Percentiles rank a stretch among this genome's conserved stretches.
Conservation (phyloP, 176 grass and related monocot species). For the Oryza australiensis region DNA sequence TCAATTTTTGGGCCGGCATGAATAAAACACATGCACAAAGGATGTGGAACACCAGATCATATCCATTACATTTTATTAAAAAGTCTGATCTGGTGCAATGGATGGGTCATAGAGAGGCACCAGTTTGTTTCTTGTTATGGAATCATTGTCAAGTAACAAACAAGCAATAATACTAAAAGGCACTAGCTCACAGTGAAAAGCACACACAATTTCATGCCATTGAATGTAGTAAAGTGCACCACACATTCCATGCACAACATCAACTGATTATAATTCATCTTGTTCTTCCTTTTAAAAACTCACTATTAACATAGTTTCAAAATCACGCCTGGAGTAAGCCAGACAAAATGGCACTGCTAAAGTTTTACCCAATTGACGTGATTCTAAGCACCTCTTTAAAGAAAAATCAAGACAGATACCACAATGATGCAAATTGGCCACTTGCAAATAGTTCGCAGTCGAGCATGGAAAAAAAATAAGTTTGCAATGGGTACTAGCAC, state of each 20-base stretch:
- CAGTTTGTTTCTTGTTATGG: not conserved
- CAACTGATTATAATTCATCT: not conserved
- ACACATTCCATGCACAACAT: not conserved
- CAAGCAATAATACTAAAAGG: constrained; percentile 9
- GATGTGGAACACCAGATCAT: not conserved
- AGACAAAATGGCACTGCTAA: constrained; percentile 13
- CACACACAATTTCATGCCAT: not conserved
- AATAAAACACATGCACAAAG: not conserved
- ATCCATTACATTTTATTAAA: not conserved
- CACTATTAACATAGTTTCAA: not conserved
- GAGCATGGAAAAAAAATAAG: not conserved
- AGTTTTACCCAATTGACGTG: not conserved
- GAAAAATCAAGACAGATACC: not conserved
- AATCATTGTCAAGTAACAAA: not conserved
- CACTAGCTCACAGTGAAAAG: not conserved
- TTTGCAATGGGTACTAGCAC: not conserved
- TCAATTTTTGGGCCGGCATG: not conserved
- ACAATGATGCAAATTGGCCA: constrained; percentile 5
- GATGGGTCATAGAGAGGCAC: not conserved
- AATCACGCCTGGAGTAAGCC: not conserved
- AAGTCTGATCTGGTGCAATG: not conserved
- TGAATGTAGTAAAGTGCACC: not conserved
- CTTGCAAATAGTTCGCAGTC: not conserved
- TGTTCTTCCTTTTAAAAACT: not conserved
- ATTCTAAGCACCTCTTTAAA: not conserved